These are phyloP conservation scores for Thraustochytrium striatum DNA, from an alignment of 352 stramenopile species.

Conservation along the genomic window DNA sequence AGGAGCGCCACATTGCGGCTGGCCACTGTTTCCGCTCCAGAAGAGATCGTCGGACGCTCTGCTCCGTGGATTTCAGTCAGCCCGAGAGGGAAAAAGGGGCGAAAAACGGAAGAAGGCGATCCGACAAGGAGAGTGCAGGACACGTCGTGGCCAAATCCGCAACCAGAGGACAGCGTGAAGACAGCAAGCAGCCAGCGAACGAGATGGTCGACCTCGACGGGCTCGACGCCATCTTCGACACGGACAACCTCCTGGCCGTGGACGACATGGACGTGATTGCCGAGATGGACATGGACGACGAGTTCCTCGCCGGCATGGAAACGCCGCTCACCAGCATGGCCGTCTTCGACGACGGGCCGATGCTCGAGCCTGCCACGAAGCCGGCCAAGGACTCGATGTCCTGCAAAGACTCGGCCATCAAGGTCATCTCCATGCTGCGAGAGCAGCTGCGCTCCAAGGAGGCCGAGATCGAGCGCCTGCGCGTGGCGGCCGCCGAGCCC, in stretches of 20 bases:
- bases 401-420: slow-evolving; percentile 18
- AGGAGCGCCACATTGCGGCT: no score
- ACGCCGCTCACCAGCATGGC: slow-evolving; percentile 31
- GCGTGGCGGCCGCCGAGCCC: background rate
- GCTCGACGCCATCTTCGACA: slow-evolving; percentile 21
- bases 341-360: slow-evolving; percentile 33
- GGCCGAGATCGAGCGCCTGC: slow-evolving; percentile 19
- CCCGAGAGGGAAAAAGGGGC: no score
- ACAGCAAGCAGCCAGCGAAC: no score
- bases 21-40: no score
- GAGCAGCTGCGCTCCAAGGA: slow-evolving; percentile 34
- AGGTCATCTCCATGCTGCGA: slow-evolving; percentile 17
- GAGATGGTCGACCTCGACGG: background rate
- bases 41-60: no score
- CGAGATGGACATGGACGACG: slow-evolving; percentile 24
- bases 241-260: background rate
- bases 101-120: no score
- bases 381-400: no score
- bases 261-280: slow-evolving; percentile 4
- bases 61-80: no score
- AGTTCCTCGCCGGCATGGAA: slow-evolving; percentile 41
- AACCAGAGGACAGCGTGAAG: no score
- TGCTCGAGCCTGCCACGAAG: slow-evolving; percentile 28
- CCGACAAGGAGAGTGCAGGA: no score
- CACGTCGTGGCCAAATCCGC: no score